Conservation (phyloP, 2,329 filamentous ascomycete species). For the Fonsecaea multimorphosa region DNA sequence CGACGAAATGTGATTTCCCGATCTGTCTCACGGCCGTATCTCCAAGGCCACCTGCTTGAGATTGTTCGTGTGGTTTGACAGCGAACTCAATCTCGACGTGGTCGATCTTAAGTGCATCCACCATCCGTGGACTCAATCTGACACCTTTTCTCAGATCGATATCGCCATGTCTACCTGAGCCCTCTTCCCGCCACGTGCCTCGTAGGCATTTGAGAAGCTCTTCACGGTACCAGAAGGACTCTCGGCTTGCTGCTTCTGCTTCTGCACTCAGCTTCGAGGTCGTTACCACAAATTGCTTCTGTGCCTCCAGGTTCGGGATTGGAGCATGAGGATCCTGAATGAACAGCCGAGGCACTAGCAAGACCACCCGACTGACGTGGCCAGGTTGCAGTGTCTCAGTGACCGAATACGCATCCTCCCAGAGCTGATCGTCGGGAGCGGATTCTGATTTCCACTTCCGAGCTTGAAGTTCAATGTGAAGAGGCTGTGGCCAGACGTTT, state of each 20-base stretch:
- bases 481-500: constrained; percentile 85
- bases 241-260: constrained; percentile 75
- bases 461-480: constrained; percentile 68
- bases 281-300: constrained; percentile 91
- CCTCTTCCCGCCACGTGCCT: constrained; percentile 73
- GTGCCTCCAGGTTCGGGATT: constrained; percentile 79
- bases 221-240: constrained; percentile 92
- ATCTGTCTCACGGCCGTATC: constrained; percentile 46
- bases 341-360: constrained; percentile 77
- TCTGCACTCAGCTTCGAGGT: constrained; percentile 79
- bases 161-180: constrained; percentile 64
- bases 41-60: constrained; percentile 18
- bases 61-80: constrained; percentile 39
- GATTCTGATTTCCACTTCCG: constrained; percentile 41
- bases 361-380: constrained; percentile 72
- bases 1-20: constrained; percentile 54
- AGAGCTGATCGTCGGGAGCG: constrained; percentile 8
- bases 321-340: constrained; percentile 76
- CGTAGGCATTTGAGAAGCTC: constrained; percentile 73
- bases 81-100: constrained; percentile 71
- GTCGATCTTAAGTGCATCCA: constrained; percentile 80
- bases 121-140: constrained; percentile 73
- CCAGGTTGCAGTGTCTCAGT: constrained; percentile 61
- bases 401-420: constrained; percentile 43
- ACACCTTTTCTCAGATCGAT: constrained; percentile 76